These are phyloP conservation scores for Hemerocallis citrina DNA, from an alignment of 106 monocot genomes.

Conservation along the genomic window DNA sequence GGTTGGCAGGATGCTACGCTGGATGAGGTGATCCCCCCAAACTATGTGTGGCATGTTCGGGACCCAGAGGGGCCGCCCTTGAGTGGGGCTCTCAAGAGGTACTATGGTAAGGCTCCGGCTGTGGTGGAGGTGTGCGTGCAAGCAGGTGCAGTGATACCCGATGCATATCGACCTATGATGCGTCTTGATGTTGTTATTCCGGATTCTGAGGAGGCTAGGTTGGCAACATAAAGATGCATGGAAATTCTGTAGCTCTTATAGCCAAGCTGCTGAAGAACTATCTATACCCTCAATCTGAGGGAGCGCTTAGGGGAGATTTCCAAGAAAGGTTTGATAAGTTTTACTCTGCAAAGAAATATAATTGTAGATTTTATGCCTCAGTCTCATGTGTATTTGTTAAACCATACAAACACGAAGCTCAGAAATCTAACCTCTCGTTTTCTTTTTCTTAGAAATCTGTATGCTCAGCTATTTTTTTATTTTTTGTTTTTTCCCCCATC, in stretches of 20 bases:
- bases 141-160: slow-evolving; percentile 86
- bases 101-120: slow-evolving; percentile 86
- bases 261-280: slow-evolving; percentile 77
- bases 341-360: too few relatives aligned
- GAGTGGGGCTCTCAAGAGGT: slow-evolving; percentile 42
- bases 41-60: slow-evolving; percentile 78
- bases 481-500: too few relatives aligned
- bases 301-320: too few relatives aligned
- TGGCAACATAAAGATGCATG: slow-evolving; percentile 40
- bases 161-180: slow-evolving; percentile 73
- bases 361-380: too few relatives aligned
- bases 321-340: too few relatives aligned
- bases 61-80: slow-evolving; percentile 45
- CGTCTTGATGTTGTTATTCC: slow-evolving; percentile 79
- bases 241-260: slow-evolving; percentile 67
- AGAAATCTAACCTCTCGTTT: too few relatives aligned
- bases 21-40: slow-evolving; percentile 81
- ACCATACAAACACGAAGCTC: too few relatives aligned
- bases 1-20: slow-evolving; percentile 85
- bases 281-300: too few relatives aligned
- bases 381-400: too few relatives aligned
- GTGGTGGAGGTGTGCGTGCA: slow-evolving; percentile 89
- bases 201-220: slow-evolving; percentile 59
- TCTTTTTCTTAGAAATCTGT: too few relatives aligned
- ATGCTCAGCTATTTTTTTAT: too few relatives aligned